These are phyloP conservation scores for Zostera marina DNA, from an alignment of 116 monocot genomes.

Conservation along the genomic window DNA sequence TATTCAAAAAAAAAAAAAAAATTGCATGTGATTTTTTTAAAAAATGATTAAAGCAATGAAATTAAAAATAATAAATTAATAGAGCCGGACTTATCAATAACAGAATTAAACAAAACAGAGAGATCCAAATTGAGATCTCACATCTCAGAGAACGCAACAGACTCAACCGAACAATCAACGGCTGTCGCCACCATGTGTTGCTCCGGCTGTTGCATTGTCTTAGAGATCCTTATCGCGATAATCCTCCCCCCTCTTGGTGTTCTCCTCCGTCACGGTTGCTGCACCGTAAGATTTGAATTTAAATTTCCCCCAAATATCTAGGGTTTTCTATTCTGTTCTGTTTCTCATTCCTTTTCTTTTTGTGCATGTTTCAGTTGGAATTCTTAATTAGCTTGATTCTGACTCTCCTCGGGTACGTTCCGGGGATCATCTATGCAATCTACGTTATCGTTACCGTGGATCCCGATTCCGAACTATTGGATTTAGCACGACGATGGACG, in stretches of 20 bases:
- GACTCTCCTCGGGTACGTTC: slow-evolving; percentile 38
- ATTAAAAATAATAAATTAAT: too few species aligned
- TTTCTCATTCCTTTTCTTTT: background rate
- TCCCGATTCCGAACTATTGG: slow-evolving; percentile 12
- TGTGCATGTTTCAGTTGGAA: slow-evolving; percentile 11
- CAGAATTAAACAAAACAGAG: too few species aligned
- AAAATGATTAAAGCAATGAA: too few species aligned
- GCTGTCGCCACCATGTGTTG: too few species aligned
- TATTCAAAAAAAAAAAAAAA: too few species aligned
- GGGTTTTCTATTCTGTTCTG: background rate
- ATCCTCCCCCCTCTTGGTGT: slow-evolving; percentile 39
- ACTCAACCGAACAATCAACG: too few species aligned
- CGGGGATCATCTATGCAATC: slow-evolving; percentile 43
- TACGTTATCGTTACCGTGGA: slow-evolving; percentile 29
- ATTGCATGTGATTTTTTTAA: too few species aligned
- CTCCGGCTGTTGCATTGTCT: slow-evolving; percentile 17
- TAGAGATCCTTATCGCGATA: slow-evolving; percentile 34
- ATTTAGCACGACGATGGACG: too few species aligned
- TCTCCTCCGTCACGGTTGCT: slow-evolving; percentile 37
- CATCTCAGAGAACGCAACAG: too few species aligned
- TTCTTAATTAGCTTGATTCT: slow-evolving; percentile 23
- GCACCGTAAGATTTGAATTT: slow-evolving; percentile 12
- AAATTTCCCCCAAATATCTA: background rate
- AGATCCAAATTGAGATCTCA: too few species aligned
- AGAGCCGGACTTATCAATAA: too few species aligned